These are phyloP conservation scores for Diaporthe citrichinensis DNA, from an alignment of 2,329 filamentous ascomycete species.

Conservation along the genomic window DNA sequence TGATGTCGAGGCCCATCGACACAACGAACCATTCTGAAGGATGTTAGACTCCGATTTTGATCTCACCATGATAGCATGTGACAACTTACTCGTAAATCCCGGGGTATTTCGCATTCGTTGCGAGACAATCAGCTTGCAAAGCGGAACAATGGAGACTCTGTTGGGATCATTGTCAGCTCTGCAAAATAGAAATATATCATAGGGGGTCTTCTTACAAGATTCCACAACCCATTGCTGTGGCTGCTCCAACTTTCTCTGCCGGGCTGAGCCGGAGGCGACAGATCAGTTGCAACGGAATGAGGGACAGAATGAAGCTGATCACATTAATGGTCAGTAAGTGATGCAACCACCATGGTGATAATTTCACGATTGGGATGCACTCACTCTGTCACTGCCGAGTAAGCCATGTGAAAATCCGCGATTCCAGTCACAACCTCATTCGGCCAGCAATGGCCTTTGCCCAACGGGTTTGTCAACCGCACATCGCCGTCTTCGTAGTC, in stretches of 20 bases:
- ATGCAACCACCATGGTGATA: background rate
- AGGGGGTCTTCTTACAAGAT: background rate
- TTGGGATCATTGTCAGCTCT: background rate
- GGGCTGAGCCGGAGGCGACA: constrained; percentile 11
- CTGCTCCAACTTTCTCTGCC: constrained; percentile 10
- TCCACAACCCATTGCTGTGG: constrained; percentile 12
- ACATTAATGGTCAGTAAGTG: background rate
- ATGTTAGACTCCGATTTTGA: background rate
- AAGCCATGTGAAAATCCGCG: constrained; percentile 13
- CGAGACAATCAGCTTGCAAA: constrained; percentile 17
- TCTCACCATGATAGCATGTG: background rate
- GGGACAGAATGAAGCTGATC: background rate
- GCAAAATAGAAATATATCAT: background rate
- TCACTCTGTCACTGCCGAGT: constrained; percentile 16
- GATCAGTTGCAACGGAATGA: constrained; percentile 5
- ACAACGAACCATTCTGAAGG: background rate
- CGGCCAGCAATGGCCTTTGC: constrained; percentile 15
- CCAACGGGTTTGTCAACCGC: constrained; percentile 21
- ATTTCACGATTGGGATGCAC: background rate
- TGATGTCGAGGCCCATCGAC: constrained; percentile 27
- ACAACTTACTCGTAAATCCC: background rate
- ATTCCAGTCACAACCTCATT: constrained; percentile 24
- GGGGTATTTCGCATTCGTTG: background rate
- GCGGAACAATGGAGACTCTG: constrained; percentile 17
- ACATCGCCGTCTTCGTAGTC: constrained; percentile 24